These are phyloP conservation scores for Metarhizium sp. DNA, from an alignment of 2,329 filamentous ascomycete genomes.

Conservation along the genomic window DNA sequence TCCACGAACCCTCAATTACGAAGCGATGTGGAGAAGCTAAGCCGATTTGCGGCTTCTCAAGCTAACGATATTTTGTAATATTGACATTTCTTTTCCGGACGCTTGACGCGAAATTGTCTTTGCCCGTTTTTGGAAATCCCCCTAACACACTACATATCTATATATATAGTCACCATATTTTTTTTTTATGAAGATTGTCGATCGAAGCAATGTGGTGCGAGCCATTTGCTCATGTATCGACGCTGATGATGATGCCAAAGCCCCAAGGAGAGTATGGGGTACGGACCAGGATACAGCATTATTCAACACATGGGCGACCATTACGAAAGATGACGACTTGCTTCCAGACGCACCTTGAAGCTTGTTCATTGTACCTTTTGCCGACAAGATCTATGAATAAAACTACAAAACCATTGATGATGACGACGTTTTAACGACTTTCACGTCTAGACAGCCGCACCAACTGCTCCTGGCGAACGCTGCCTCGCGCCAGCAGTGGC, in stretches of 20 bases:
- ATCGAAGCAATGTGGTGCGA: not conserved
- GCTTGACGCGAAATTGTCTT: not conserved
- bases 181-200: constrained; percentile 8
- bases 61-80: constrained; percentile 4
- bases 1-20: not conserved
- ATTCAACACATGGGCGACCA: constrained; percentile 32
- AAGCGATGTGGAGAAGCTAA: not conserved
- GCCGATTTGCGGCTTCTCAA: not conserved
- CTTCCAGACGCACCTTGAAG: constrained; percentile 15
- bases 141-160: not conserved
- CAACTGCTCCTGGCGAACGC: constrained; percentile 20
- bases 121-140: not conserved
- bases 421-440: constrained; percentile 37
- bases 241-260: constrained; percentile 28
- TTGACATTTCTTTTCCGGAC: constrained; percentile 1
- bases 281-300: constrained; percentile 31
- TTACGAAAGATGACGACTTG: constrained; percentile 24
- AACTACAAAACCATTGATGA: constrained; percentile 24
- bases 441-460: constrained; percentile 35
- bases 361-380: constrained; percentile 5
- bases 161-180: constrained; percentile 4
- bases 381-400: constrained; percentile 7
- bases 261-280: constrained; percentile 27
- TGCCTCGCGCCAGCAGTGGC: constrained; percentile 20
- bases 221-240: not conserved